Evolutionary conservation across 805 yeast genomes (phyloP).

Genomic region (Spathaspora hagerdaliae): DNA sequence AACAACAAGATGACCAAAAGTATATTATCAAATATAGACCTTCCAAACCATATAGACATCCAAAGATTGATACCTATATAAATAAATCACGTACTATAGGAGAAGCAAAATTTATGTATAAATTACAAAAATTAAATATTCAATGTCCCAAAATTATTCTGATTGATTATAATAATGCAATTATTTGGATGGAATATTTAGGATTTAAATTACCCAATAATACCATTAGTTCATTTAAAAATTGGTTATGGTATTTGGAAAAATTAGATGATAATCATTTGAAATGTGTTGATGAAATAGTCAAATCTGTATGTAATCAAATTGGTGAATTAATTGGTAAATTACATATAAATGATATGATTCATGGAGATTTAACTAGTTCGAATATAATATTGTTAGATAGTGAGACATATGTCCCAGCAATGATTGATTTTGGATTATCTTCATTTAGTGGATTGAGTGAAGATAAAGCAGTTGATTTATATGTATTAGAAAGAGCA

Average conservation of each 20-base stretch:
- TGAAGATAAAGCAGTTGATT: slow-evolving; percentile 96
- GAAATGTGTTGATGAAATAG: slow-evolving; percentile 28
- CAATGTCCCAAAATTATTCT: slow-evolving; percentile 70
- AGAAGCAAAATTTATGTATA: slow-evolving; percentile 75
- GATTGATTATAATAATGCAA: slow-evolving; percentile 73
- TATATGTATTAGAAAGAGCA: slow-evolving; percentile 92
- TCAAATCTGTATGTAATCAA: slow-evolving; percentile 38
- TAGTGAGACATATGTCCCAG: slow-evolving; percentile 34
- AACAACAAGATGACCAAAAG: slow-evolving; percentile 19
- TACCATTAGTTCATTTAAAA: slow-evolving; percentile 59
- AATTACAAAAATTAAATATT: slow-evolving; percentile 51
- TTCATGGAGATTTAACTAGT: slow-evolving; percentile 93
- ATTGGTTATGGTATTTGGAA: slow-evolving; percentile 66
- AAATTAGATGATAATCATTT: slow-evolving; percentile 11
- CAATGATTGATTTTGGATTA: slow-evolving; percentile 86
- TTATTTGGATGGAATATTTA: slow-evolving; percentile 83
- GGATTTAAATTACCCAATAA: slow-evolving; percentile 55
- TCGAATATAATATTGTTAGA: slow-evolving; percentile 68
- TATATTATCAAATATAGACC: slow-evolving; percentile 85
- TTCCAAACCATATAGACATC: slow-evolving; percentile 85
- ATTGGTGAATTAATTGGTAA: slow-evolving; percentile 70
- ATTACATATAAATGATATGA: slow-evolving; percentile 71
- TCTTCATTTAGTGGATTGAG: slow-evolving; percentile 69
- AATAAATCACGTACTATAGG: slow-evolving; percentile 79
- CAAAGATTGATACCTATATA: slow-evolving; percentile 67